phyloP scores from a whole-genome alignment of 257 asterid genomes.

The Anisodus tanguticus region DNA sequence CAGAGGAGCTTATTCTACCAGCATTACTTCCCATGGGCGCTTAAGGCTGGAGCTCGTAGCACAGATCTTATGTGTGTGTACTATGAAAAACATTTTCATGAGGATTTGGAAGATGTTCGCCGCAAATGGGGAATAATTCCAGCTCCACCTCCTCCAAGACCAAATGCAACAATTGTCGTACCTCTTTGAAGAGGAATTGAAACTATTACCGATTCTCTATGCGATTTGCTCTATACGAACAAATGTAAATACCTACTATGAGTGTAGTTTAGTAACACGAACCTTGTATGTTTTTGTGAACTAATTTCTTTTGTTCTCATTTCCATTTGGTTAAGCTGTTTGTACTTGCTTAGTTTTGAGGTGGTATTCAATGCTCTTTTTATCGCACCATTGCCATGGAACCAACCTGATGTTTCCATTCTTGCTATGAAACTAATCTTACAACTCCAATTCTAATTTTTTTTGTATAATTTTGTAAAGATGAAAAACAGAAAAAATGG shows the following conservation, averaged over 20 bases:
- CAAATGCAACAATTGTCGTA: conserved; percentile 20
- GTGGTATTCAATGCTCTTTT: not conserved
- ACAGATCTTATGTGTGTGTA: conserved; percentile 85
- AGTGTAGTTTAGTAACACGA: not conserved
- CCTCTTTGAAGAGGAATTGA: conserved; percentile 37
- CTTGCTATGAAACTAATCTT: not conserved
- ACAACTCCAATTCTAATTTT: not conserved
- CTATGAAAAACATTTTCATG: conserved; percentile 83
- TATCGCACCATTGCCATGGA: not conserved
- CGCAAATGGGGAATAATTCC: conserved; percentile 76
- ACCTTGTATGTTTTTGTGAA: not conserved
- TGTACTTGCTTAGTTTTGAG: not conserved
- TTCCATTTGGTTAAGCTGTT: not conserved
- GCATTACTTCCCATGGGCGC: conserved; percentile 97
- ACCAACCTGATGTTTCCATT: not conserved
- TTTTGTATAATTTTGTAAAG: not conserved
- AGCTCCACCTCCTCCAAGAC: conserved; percentile 63
- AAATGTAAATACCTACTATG: not conserved
- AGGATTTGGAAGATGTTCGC: conserved; percentile 88
- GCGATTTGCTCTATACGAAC: not conserved
- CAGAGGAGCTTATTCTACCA: conserved; percentile 82
- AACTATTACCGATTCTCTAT: not conserved
- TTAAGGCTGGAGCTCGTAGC: conserved; percentile 72
- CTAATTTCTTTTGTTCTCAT: not conserved
- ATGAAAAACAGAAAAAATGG: not conserved